Evolutionary conservation across 176 grass and related monocot species (phyloP).

Genomic region (Aegilops sharonensis): DNA sequence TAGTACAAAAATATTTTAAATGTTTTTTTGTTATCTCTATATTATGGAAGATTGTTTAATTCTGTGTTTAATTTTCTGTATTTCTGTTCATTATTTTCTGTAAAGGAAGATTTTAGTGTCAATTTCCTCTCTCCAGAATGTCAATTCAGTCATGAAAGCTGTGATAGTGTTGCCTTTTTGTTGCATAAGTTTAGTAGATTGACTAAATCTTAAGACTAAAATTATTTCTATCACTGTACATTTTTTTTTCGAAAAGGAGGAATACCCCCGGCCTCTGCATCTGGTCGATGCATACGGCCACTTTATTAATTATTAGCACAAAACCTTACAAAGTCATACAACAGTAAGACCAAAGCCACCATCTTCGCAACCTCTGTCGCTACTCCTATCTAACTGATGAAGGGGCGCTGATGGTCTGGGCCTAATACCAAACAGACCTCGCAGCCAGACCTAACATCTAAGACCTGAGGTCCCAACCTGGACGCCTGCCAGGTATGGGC

Average conservation of each 20-base stretch:
- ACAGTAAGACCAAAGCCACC: too few species aligned
- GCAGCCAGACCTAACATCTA: too few species aligned
- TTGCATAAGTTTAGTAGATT: constrained; percentile 16
- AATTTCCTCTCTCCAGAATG: constrained; percentile 36
- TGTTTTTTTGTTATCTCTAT: neutral
- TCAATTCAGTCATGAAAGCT: constrained; percentile 42
- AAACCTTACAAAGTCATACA: too few species aligned
- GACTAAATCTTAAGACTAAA: neutral
- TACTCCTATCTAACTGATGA: too few species aligned
- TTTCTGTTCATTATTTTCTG: constrained; percentile 5
- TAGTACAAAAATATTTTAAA: neutral
- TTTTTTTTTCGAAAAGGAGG: neutral
- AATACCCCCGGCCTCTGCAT: too few species aligned
- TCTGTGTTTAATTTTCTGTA: neutral
- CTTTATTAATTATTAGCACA: too few species aligned
- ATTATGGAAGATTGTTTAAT: neutral
- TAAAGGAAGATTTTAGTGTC: neutral
- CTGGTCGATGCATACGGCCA: too few species aligned
- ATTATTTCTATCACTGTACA: neutral
- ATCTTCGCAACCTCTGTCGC: too few species aligned
- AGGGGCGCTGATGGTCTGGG: too few species aligned
- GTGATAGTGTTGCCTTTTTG: constrained; percentile 25
- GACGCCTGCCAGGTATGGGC: too few species aligned
- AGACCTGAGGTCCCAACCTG: too few species aligned
- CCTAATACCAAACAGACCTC: too few species aligned